Evolutionary conservation across 2,329 filamentous ascomycete species (phyloP).

Genomic region (Hirsutella rhossiliensis): DNA sequence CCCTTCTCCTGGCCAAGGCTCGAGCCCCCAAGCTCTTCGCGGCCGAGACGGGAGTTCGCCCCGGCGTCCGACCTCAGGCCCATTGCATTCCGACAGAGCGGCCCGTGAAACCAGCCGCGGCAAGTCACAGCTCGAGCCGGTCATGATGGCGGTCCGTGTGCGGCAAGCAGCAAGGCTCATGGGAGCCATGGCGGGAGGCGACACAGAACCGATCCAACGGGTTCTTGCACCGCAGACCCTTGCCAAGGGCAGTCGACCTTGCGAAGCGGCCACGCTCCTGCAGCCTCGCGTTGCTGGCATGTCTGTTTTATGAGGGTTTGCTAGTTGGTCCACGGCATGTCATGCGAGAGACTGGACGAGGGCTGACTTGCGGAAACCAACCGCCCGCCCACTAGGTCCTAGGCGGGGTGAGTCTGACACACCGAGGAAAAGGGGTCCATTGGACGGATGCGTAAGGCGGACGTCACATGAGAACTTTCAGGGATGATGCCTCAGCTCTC

Average conservation of each 20-base stretch:
- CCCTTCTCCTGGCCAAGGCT: background rate
- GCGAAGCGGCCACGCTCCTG: slow-evolving; percentile 11
- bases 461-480: no score
- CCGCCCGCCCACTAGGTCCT: no score
- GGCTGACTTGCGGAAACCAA: no score
- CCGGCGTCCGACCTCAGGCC: no score
- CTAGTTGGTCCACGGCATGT: no score
- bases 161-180: background rate
- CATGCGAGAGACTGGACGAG: no score
- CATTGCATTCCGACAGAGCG: slow-evolving; percentile 2
- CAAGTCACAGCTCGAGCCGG: slow-evolving; percentile 1
- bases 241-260: slow-evolving; percentile 22
- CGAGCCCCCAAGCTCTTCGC: background rate
- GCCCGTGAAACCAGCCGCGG: slow-evolving; percentile 1
- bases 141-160: slow-evolving; percentile 1
- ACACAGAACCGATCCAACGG: slow-evolving; percentile 3
- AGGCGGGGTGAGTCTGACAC: no score
- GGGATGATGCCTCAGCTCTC: no score
- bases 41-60: background rate
- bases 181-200: background rate
- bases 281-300: no score
- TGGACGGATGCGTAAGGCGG: no score
- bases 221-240: slow-evolving; percentile 4
- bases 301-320: no score
- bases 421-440: no score